Percentiles rank a stretch among this genome's conserved stretches.
Conservation (phyloP, 2,329 filamentous ascomycete species). For the Karstenula rhodostoma region DNA sequence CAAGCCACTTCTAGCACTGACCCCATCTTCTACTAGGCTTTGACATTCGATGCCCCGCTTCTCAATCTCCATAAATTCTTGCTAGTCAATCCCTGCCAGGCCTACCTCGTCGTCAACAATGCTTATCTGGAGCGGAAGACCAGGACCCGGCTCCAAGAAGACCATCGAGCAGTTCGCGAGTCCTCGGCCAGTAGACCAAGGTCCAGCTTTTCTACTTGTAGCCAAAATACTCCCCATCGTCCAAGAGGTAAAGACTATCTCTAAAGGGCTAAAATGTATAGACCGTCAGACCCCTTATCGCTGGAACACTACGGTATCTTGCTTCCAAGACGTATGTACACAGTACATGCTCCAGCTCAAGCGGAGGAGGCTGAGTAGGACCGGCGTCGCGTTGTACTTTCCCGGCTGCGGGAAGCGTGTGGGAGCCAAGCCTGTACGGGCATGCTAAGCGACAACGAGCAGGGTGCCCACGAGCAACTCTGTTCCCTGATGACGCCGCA, state of each 20-base stretch:
- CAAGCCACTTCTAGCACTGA: slow-evolving; percentile 21
- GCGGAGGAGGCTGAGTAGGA: neutral
- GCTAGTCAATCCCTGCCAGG: slow-evolving; percentile 14
- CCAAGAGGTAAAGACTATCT: too few relatives aligned
- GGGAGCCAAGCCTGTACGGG: neutral
- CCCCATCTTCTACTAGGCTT: slow-evolving; percentile 12
- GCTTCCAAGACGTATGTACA: neutral
- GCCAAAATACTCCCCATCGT: too few relatives aligned
- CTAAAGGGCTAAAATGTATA: too few relatives aligned
- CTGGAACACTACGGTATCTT: neutral
- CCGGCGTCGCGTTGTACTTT: neutral
- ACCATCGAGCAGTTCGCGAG: slow-evolving; percentile 1
- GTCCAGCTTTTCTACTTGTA: too few relatives aligned
- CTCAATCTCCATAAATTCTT: slow-evolving; percentile 19
- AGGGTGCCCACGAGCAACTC: neutral
- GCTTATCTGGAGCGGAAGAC: slow-evolving; percentile 16
- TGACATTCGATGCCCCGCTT: slow-evolving; percentile 18
- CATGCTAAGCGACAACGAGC: neutral
- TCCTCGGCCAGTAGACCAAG: neutral
- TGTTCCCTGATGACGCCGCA: neutral
- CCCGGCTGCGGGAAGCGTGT: neutral
- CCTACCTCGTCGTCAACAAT: slow-evolving; percentile 5
- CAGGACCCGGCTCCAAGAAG: slow-evolving; percentile 16
- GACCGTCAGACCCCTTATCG: too few relatives aligned
- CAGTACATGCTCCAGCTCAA: neutral